Percentiles rank a stretch among this genome's conserved stretches.
phyloP scores from a whole-genome alignment of 2,329 filamentous ascomycete species.

The Diaporthe longicolla region DNA sequence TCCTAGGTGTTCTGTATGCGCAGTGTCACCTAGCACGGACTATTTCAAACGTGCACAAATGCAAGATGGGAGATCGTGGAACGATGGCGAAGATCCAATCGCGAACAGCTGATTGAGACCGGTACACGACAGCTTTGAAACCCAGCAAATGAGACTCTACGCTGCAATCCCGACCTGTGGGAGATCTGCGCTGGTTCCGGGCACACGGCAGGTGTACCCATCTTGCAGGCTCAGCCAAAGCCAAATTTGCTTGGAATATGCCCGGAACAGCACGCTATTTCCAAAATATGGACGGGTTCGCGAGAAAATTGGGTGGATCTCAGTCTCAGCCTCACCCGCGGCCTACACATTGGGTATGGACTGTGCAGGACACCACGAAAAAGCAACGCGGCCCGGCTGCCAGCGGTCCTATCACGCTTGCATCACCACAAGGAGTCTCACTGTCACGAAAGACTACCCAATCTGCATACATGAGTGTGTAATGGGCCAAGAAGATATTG shows the following conservation, averaged over 20 bases:
- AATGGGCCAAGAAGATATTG: neutral
- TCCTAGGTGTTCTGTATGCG: neutral
- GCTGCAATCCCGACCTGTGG: conserved; percentile 10
- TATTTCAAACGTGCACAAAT: neutral
- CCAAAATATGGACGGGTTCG: conserved; percentile 2
- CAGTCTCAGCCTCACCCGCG: conserved; percentile 11
- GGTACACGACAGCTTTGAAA: conserved; percentile 1
- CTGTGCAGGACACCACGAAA: neutral
- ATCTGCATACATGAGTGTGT: neutral
- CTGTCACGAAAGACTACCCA: neutral
- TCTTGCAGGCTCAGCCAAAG: neutral
- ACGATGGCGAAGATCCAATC: conserved; percentile 1
- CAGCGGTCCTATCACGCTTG: conserved; percentile 20
- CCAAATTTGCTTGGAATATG: neutral
- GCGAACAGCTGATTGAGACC: neutral
- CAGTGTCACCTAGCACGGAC: neutral
- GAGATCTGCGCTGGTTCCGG: neutral
- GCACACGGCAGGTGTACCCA: neutral
- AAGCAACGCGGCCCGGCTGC: conserved; percentile 12
- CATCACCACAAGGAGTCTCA: conserved; percentile 3
- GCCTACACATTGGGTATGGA: conserved; percentile 10
- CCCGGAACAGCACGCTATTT: neutral
- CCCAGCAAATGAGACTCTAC: neutral
- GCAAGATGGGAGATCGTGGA: conserved; percentile 21
- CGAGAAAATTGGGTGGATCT: conserved; percentile 3